Conservation (phyloP, 2,329 filamentous ascomycete genomes). For the Neofusicoccum ribis region DNA sequence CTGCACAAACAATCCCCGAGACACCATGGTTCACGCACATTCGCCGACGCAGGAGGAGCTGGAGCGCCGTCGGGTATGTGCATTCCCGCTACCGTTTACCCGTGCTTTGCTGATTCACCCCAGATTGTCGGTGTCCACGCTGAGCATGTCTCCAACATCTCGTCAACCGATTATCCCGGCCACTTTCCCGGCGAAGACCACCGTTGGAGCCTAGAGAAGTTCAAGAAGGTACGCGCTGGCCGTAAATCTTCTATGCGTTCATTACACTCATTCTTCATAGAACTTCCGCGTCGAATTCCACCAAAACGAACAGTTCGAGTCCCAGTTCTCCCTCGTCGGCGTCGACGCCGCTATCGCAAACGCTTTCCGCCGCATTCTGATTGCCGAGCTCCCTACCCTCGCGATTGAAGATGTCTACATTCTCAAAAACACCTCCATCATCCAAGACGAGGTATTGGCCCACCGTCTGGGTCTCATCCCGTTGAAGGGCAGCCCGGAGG, state of each 20-base stretch:
- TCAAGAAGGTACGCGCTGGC: constrained; percentile 54
- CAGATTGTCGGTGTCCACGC: constrained; percentile 84
- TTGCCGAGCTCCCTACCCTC: constrained; percentile 90
- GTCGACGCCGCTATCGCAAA: constrained; percentile 93
- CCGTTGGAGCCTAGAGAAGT: constrained; percentile 73
- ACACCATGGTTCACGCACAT: constrained; percentile 42
- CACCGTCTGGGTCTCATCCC: constrained; percentile 89
- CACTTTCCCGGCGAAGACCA: constrained; percentile 89
- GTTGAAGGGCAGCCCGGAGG: constrained; percentile 75
- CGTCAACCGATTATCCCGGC: constrained; percentile 87
- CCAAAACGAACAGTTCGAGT: constrained; percentile 73
- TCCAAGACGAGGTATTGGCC: constrained; percentile 95
- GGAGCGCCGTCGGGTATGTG: constrained; percentile 60
- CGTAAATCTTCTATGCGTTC: not conserved
- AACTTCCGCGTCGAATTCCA: constrained; percentile 78
- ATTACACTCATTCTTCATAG: constrained; percentile 33
- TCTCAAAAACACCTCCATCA: constrained; percentile 94
- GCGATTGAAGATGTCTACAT: constrained; percentile 94
- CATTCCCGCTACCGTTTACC: not conserved
- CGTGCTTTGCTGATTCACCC: constrained; percentile 15
- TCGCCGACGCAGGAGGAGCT: constrained; percentile 52
- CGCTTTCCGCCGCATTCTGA: constrained; percentile 92
- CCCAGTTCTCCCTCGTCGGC: constrained; percentile 88
- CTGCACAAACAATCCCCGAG: constrained; percentile 19
- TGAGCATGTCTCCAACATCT: constrained; percentile 87